Evolutionary conservation across 495 filamentous ascomycete species (phyloP).

Genomic region (Bombardia bombarda): DNA sequence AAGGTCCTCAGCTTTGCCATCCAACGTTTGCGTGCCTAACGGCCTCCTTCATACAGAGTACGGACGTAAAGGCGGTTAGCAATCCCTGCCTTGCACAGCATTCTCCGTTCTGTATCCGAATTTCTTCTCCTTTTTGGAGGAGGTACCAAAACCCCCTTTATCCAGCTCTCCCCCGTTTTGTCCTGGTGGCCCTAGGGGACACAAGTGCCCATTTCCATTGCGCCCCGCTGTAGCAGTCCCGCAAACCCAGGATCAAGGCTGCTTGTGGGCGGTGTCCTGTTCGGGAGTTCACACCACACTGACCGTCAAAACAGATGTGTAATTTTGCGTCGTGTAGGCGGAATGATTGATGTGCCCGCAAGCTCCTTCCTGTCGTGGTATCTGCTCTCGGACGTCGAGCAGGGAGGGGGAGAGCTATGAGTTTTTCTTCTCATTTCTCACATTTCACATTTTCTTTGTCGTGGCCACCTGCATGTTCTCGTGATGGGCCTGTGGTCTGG

Average conservation of each 20-base stretch:
- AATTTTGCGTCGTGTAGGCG: background rate
- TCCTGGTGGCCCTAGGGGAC: slow-evolving; percentile 2
- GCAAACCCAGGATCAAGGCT: slow-evolving; percentile 20
- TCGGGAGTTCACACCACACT: slow-evolving; percentile 13
- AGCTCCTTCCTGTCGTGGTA: slow-evolving; percentile 1
- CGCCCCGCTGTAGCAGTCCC: slow-evolving; percentile 23
- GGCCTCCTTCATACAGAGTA: too few relatives aligned
- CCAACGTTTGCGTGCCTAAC: too few relatives aligned
- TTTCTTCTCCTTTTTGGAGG: too few relatives aligned
- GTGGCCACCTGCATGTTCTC: background rate
- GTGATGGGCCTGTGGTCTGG: background rate
- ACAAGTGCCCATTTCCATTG: slow-evolving; percentile 5
- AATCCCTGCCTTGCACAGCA: too few relatives aligned
- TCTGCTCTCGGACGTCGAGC: slow-evolving; percentile 1
- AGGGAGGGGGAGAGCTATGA: too few relatives aligned
- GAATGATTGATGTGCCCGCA: slow-evolving; percentile 8
- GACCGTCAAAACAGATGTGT: slow-evolving; percentile 11
- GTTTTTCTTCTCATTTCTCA: background rate
- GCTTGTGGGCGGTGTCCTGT: slow-evolving; percentile 13
- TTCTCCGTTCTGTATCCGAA: too few relatives aligned
- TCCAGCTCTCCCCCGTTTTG: slow-evolving; percentile 7
- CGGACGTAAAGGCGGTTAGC: too few relatives aligned
- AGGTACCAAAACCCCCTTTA: too few relatives aligned
- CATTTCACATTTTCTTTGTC: background rate
- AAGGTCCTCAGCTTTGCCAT: slow-evolving; percentile 16